Conservation (phyloP, 768 basidiomycete species). For the Lactarius pseudohatsudake region DNA sequence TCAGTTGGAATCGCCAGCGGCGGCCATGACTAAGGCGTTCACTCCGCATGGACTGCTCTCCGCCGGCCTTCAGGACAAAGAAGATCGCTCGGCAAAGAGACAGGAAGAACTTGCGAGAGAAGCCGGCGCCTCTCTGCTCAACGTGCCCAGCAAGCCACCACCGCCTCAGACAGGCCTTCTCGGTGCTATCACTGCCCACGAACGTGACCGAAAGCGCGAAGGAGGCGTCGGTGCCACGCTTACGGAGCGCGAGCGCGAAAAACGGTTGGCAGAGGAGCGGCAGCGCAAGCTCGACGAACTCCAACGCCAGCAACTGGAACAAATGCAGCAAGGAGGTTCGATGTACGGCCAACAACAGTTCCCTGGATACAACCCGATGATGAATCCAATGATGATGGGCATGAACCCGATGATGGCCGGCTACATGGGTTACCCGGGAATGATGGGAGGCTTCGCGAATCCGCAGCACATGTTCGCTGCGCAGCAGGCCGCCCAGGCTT, state of each 20-base stretch:
- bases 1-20: constrained; percentile 67
- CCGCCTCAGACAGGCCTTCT: constrained; percentile 94
- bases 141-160: constrained; percentile 93
- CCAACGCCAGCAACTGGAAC: constrained; percentile 86
- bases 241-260: constrained; percentile 94
- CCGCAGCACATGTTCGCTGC: constrained; percentile 86
- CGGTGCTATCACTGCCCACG: constrained; percentile 94
- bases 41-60: constrained; percentile 93
- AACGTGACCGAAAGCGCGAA: constrained; percentile 90
- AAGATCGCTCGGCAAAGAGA: constrained; percentile 92
- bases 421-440: constrained; percentile 53
- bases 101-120: constrained; percentile 94
- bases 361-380: constrained; percentile 64
- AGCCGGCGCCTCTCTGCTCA: constrained; percentile 87
- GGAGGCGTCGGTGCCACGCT: constrained; percentile 93
- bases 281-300: constrained; percentile 91
- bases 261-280: constrained; percentile 86
- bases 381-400: constrained; percentile 70
- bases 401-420: constrained; percentile 59
- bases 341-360: constrained; percentile 60
- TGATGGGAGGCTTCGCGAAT: constrained; percentile 52
- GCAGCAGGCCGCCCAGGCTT: constrained; percentile 80
- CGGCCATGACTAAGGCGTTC: constrained; percentile 89
- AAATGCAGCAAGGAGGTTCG: constrained; percentile 77
- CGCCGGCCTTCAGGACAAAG: constrained; percentile 92